These are phyloP conservation scores for Penicillium thymicola DNA, from an alignment of 2,329 filamentous ascomycete genomes.

Conservation along the genomic window DNA sequence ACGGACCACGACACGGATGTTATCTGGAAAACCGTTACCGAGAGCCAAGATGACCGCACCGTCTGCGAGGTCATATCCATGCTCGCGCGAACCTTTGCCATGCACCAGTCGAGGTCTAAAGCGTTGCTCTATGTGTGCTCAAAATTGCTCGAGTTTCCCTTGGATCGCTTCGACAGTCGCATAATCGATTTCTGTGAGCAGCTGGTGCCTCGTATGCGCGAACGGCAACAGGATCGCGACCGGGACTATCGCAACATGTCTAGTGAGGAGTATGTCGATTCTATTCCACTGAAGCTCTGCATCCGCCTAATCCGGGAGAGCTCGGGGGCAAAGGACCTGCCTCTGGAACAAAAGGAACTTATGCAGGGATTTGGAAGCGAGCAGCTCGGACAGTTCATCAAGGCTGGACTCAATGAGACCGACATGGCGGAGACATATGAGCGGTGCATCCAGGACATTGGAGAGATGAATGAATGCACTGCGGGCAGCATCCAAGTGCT, in stretches of 20 bases:
- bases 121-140: conserved; percentile 63
- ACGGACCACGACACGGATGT: conserved; percentile 68
- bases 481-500: conserved; percentile 72
- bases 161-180: conserved; percentile 59
- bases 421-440: conserved; percentile 62
- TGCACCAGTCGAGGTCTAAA: conserved; percentile 42
- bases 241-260: conserved; percentile 24
- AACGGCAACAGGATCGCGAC: conserved; percentile 41
- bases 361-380: conserved; percentile 62
- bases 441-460: conserved; percentile 67
- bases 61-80: conserved; percentile 74
- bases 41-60: conserved; percentile 80
- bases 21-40: conserved; percentile 78
- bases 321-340: conserved; percentile 54
- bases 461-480: conserved; percentile 59
- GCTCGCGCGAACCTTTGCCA: conserved; percentile 50
- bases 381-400: conserved; percentile 61
- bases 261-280: conserved; percentile 33
- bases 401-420: conserved; percentile 52
- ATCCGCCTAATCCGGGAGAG: conserved; percentile 71
- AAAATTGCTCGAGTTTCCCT: conserved; percentile 65
- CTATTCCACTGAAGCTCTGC: conserved; percentile 53
- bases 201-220: conserved; percentile 51
- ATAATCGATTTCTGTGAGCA: conserved; percentile 62
- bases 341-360: conserved; percentile 57